Evolutionary conservation across 495 filamentous ascomycete species (phyloP).

Genomic region (Astrocystis sublimbata): DNA sequence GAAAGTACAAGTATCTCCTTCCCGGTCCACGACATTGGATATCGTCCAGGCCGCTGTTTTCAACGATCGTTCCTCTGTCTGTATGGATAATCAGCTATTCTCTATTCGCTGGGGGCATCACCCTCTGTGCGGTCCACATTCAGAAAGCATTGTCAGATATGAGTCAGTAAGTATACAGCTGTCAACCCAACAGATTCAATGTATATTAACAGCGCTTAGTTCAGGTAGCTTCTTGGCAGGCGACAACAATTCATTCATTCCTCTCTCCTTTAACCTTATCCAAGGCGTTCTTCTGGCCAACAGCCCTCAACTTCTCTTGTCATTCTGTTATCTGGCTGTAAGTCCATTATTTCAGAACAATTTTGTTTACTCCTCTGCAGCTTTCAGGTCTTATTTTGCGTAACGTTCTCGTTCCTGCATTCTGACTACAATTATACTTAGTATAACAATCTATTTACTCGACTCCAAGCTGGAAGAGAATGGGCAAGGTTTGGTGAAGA

Average conservation of each 20-base stretch:
- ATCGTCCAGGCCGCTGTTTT: neutral
- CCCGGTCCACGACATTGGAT: neutral
- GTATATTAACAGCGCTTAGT: neutral
- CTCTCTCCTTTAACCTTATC: neutral
- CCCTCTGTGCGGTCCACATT: constrained; percentile 4
- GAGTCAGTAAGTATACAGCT: neutral
- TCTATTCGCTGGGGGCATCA: neutral
- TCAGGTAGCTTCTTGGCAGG: neutral
- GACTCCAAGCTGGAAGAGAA: constrained; percentile 26
- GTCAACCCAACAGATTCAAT: neutral
- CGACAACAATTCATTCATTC: neutral
- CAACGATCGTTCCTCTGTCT: neutral
- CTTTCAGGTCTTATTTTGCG: too few species aligned
- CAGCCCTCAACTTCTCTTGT: neutral
- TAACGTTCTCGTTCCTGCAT: too few species aligned
- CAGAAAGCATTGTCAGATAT: neutral
- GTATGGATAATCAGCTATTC: neutral
- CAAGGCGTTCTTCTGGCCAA: neutral
- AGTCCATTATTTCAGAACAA: neutral
- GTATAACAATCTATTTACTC: constrained; percentile 28
- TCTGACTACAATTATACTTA: too few species aligned
- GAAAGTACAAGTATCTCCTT: neutral
- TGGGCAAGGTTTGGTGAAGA: constrained; percentile 21
- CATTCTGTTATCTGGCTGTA: neutral
- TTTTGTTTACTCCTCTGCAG: too few species aligned